Base-by-base conservation (phyloP, 2,329 filamentous ascomycete species). In the Aspergillus caelatus region DNA sequence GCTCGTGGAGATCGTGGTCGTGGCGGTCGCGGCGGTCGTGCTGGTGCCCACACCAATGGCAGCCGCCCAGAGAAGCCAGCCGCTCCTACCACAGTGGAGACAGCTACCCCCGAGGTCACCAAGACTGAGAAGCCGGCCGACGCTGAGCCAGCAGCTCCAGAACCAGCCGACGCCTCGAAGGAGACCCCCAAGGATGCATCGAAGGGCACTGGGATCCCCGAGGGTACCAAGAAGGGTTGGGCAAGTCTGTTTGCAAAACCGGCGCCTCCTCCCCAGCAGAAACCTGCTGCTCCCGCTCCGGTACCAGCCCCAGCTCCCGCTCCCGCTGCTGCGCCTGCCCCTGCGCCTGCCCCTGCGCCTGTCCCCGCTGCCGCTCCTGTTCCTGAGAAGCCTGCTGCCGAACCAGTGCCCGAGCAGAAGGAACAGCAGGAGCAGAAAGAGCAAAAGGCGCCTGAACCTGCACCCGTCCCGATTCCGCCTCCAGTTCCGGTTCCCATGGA, bases 181-280 rank as follows among this genome's bases (percentile, higher is more conserved):
- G 68, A 70, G 23, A 16, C 34, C 48, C 39, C 54, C 41, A 61
- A 65, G 46, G 65, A 66, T 32, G 58, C 57, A 14, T 55, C 74
- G 34, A 79, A 78, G 73, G 74, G 65, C 65, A 78, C 66, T 63
- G 69, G 73, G 56, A 72, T 76, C 48, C 73, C 78, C 5, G 79
- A 80, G 62, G 77, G 75, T 45, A 72, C 78, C 56, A 81, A 80
- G 75, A 80, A 78, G 71, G 78, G 77, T 57, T 93, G 91, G 91
- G 91, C 91, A 43, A 91, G 89, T 78, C 89, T 93, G 84, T 86
- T 93, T 66, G 86, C 88, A 41, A 90, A 90, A 81, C 82, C 85
- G 46, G 80, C 84, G 43, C 84, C 87, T 45, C 84, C 87, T 46
- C 77, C 80, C 60, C 74, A 82, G 65, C 84, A 84, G 76, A 82